Evolutionary conservation across 2,329 filamentous ascomycete genomes (phyloP).

Genomic region (Alternaria gaisen): DNA sequence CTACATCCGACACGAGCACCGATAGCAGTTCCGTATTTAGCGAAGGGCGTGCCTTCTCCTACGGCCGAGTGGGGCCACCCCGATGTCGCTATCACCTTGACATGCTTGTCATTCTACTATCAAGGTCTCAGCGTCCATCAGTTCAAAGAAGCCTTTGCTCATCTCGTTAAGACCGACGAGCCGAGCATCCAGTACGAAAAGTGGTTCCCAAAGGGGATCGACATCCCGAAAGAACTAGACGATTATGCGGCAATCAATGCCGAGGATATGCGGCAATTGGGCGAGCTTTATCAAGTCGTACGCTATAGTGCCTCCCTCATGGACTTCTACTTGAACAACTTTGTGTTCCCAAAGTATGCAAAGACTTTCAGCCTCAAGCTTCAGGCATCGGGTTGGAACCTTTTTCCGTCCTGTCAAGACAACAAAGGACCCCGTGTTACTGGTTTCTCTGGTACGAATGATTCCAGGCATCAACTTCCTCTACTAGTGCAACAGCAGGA

Average conservation of each 20-base stretch:
- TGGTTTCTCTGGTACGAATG: slow-evolving; percentile 77
- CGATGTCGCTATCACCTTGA: slow-evolving; percentile 59
- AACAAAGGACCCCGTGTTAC: slow-evolving; percentile 59
- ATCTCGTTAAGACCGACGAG: slow-evolving; percentile 65
- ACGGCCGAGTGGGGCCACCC: slow-evolving; percentile 75
- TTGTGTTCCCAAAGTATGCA: slow-evolving; percentile 71
- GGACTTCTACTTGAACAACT: slow-evolving; percentile 71
- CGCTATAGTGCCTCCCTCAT: slow-evolving; percentile 62
- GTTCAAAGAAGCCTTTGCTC: slow-evolving; percentile 60
- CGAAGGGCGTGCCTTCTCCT: slow-evolving; percentile 70
- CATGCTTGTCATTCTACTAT: slow-evolving; percentile 69
- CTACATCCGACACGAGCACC: slow-evolving; percentile 59
- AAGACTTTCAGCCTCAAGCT: slow-evolving; percentile 72
- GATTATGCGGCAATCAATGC: slow-evolving; percentile 69
- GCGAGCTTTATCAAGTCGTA: slow-evolving; percentile 48
- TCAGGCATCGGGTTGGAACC: slow-evolving; percentile 73
- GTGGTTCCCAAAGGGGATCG: slow-evolving; percentile 57
- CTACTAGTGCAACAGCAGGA: slow-evolving; percentile 70
- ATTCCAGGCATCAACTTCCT: slow-evolving; percentile 68
- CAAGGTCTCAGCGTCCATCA: slow-evolving; percentile 62
- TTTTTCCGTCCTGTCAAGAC: slow-evolving; percentile 58
- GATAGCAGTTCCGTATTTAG: slow-evolving; percentile 70
- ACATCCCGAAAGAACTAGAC: slow-evolving; percentile 57
- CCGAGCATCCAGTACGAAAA: slow-evolving; percentile 65
- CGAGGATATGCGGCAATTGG: slow-evolving; percentile 62